Evolutionary conservation across 768 basidiomycete genomes (phyloP).

Genomic region (Pleurotus ostreatus): DNA sequence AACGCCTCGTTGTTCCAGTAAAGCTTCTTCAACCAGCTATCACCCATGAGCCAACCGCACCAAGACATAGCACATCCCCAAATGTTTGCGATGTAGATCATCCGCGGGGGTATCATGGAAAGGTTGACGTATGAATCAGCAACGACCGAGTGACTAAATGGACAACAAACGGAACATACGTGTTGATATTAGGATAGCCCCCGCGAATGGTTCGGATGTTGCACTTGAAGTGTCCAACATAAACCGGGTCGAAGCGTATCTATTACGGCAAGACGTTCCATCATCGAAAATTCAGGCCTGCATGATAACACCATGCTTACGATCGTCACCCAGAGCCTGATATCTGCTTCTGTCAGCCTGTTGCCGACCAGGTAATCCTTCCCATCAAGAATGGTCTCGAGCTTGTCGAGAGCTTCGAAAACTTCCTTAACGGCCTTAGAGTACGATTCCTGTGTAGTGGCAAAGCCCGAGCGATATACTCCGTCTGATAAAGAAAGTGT

Average conservation of each 20-base stretch:
- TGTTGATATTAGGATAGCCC: slow-evolving; percentile 82
- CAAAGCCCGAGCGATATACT: slow-evolving; percentile 90
- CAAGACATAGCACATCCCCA: neutral
- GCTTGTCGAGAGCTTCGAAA: slow-evolving; percentile 74
- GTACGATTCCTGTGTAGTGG: slow-evolving; percentile 77
- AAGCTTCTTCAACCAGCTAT: slow-evolving; percentile 76
- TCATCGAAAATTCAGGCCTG: too few species aligned
- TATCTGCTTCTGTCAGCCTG: slow-evolving; percentile 77
- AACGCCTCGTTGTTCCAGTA: slow-evolving; percentile 93
- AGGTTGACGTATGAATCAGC: too few species aligned
- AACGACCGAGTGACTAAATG: neutral
- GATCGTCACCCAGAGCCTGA: slow-evolving; percentile 91
- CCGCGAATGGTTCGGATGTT: slow-evolving; percentile 82
- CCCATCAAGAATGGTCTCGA: slow-evolving; percentile 73
- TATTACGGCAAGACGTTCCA: slow-evolving; percentile 19
- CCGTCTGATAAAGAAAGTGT: slow-evolving; percentile 40
- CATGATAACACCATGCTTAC: slow-evolving; percentile 38
- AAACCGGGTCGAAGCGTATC: slow-evolving; percentile 89
- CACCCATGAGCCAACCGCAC: neutral
- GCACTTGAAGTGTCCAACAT: slow-evolving; percentile 92
- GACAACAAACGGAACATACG: slow-evolving; percentile 27
- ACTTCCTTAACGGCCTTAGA: slow-evolving; percentile 68
- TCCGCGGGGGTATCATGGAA: too few species aligned
- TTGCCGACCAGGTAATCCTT: slow-evolving; percentile 86
- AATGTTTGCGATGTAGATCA: too few species aligned